Percentiles rank a stretch among this genome's conserved stretches.
phyloP scores from a whole-genome alignment of 331 rosid species.

The Quercus phellos region DNA sequence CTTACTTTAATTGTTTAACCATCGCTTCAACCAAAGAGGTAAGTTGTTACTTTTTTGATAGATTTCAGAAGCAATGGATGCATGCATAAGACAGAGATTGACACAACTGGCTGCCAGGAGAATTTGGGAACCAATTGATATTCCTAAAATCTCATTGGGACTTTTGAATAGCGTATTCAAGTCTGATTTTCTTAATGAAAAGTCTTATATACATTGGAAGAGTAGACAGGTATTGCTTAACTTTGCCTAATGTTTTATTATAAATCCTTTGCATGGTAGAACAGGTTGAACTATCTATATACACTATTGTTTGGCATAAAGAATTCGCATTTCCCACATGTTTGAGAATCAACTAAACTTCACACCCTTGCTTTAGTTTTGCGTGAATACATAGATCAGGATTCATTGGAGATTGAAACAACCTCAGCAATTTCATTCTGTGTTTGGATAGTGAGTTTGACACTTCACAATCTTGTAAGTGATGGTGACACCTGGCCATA shows the following conservation, averaged over 20 bases:
- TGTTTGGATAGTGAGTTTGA: not conserved
- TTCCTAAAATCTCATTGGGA: slow-evolving; percentile 47
- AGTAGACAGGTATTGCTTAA: slow-evolving; percentile 39
- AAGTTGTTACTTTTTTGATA: slow-evolving; percentile 23
- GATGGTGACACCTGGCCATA: not conserved
- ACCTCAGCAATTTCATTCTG: too few relatives aligned
- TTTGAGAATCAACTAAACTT: too few relatives aligned
- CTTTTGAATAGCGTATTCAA: slow-evolving; percentile 39
- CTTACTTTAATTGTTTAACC: not conserved
- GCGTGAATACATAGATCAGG: too few relatives aligned
- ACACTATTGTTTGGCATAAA: not conserved
- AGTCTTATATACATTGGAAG: slow-evolving; percentile 49
- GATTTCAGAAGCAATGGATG: slow-evolving; percentile 53
- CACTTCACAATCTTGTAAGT: not conserved
- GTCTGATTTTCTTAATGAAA: slow-evolving; percentile 43
- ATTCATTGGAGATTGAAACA: too few relatives aligned
- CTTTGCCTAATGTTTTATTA: not conserved
- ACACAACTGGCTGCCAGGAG: slow-evolving; percentile 34
- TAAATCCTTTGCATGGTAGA: not conserved
- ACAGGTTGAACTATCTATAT: not conserved
- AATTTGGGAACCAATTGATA: slow-evolving; percentile 27
- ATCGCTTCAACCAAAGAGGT: not conserved
- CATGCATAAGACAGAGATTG: slow-evolving; percentile 40
- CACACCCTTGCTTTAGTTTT: too few relatives aligned
- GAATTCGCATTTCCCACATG: not conserved